Evolutionary conservation across 2,329 filamentous ascomycete genomes (phyloP).

Genomic region (Grosmannia huntii): DNA sequence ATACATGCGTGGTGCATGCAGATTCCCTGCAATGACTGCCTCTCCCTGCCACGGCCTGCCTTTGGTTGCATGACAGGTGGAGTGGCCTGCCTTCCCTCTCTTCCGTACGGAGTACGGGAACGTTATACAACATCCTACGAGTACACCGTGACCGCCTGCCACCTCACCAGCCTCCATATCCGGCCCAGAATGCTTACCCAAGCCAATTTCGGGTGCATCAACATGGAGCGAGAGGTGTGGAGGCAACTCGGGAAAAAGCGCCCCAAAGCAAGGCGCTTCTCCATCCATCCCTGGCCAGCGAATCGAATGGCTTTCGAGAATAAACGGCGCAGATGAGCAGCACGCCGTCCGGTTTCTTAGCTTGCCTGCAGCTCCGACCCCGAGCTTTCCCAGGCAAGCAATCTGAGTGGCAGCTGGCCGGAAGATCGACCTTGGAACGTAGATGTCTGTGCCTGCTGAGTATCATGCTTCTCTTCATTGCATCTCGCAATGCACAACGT

Average conservation of each 20-base stretch:
- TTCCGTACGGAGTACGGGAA: not conserved
- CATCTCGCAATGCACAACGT: conserved; percentile 21
- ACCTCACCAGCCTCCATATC: not conserved
- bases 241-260: not conserved
- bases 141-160: not conserved
- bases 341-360: not conserved
- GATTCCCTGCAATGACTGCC: conserved; percentile 8
- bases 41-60: conserved; percentile 19
- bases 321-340: not conserved
- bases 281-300: not conserved
- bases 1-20: not conserved
- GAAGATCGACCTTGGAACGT: not conserved
- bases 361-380: not conserved
- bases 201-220: not conserved
- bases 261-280: not conserved
- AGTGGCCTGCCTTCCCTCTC: conserved; percentile 12
- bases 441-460: not conserved
- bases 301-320: conserved; percentile 1
- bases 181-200: not conserved
- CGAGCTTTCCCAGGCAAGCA: not conserved
- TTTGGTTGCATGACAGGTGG: conserved; percentile 24
- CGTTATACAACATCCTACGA: not conserved
- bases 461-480: conserved; percentile 8
- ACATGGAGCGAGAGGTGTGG: not conserved
- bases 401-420: not conserved